Conservation (phyloP, 108 stramenopile genomes). For the Cyclotella atomus region DNA sequence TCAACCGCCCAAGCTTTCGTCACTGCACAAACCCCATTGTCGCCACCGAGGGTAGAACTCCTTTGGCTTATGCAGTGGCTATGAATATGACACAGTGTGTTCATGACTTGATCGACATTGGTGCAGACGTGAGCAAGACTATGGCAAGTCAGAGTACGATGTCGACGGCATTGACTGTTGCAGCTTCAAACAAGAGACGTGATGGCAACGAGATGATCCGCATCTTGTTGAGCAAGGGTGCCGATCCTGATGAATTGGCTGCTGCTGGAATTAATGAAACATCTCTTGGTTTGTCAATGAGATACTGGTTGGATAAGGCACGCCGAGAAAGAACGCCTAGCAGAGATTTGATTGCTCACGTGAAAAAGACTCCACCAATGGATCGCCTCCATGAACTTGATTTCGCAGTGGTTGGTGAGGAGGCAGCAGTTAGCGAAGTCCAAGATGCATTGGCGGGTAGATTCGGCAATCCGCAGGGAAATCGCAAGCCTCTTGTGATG, state of each 20-base stretch:
- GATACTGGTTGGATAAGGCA: constrained; percentile 8
- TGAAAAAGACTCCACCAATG: constrained; percentile 11
- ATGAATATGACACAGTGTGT: not conserved
- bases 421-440: not conserved
- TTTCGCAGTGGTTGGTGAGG: constrained; percentile 10
- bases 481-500: not conserved
- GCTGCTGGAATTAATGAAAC: constrained; percentile 6
- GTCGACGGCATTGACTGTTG: not conserved
- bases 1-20: not conserved
- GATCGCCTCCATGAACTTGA: constrained; percentile 1
- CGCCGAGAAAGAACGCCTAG: not conserved
- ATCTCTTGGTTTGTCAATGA: not conserved
- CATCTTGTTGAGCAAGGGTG: not conserved
- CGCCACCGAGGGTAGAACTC: not conserved
- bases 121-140: constrained; percentile 3
- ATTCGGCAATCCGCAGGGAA: constrained; percentile 8
- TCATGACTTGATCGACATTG: constrained; percentile 10
- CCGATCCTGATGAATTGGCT: not conserved
- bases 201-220: constrained; percentile 10
- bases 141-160: not conserved
- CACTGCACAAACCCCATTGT: no score
- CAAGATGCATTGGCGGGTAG: constrained; percentile 6
- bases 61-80: constrained; percentile 2
- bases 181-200: constrained; percentile 2
- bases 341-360: not conserved